phyloP scores from a whole-genome alignment of 768 basidiomycete genomes.

The Cytidiella melzeri region DNA sequence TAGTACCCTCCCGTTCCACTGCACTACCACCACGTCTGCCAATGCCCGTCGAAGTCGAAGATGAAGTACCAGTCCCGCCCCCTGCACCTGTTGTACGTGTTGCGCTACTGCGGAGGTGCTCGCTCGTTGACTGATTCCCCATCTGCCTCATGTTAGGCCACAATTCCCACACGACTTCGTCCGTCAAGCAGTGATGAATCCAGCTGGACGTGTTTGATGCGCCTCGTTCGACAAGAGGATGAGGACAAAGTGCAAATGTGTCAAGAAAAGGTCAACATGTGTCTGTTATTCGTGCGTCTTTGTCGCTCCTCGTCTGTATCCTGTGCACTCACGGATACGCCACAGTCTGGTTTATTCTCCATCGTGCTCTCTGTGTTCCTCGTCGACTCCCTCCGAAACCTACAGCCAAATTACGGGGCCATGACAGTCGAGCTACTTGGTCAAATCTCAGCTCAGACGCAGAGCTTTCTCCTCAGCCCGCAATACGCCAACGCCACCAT shows the following conservation, averaged over 20 bases:
- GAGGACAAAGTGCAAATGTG: background rate
- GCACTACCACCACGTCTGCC: too few relatives aligned
- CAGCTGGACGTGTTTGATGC: background rate
- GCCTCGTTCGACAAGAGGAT: background rate
- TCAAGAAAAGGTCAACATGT: background rate
- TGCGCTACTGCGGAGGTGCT: too few relatives aligned
- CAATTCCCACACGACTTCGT: background rate
- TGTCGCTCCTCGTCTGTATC: background rate
- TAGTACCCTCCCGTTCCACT: too few relatives aligned
- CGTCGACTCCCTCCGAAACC: background rate
- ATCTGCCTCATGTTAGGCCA: too few relatives aligned
- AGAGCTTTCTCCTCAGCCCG: background rate
- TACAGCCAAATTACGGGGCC: background rate
- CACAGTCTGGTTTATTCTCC: background rate
- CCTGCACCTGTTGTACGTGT: too few relatives aligned
- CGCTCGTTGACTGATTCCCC: too few relatives aligned
- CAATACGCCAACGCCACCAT: background rate
- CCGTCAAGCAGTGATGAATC: background rate
- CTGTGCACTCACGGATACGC: background rate
- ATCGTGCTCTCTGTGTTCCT: background rate
- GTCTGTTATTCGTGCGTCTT: background rate
- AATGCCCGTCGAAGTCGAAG: too few relatives aligned
- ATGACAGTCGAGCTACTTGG: background rate
- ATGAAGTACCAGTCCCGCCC: too few relatives aligned
- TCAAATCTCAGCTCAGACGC: slow-evolving; percentile 1